Evolutionary conservation across 2,329 filamentous ascomycete species (phyloP), one percentile per base, ranked within the genome.

Genomic region (Neofusicoccum sp.): DNA sequence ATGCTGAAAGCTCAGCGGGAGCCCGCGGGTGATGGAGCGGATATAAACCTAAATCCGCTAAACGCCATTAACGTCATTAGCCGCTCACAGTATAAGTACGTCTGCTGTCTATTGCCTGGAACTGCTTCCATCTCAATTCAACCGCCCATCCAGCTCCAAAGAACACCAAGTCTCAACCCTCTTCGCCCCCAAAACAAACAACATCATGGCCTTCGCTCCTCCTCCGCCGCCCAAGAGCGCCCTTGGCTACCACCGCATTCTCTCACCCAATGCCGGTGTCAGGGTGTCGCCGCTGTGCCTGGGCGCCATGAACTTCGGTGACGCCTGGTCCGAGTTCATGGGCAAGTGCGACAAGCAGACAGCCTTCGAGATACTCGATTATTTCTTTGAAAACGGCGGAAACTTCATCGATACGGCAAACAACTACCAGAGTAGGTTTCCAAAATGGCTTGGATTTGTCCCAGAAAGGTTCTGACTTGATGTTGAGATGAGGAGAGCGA

Each of bases 341-440:
- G 60, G 49, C 41, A 48, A 62, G 9, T 58, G 53, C 47, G 60
- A 69, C 69, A 84, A 89, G 69, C 78, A 84, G 53, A 81, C 81
- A 1, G 79, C 83, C 1, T 87, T 89, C 65, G 76, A 79, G 20
- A 84, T 91, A 28, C 79, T 91, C 7, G 87, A 91, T 68, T 84
- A 82, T 69, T 90, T 84, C 74, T 84, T 82, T 62, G 80, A 82
- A 5, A 80, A 86, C 0, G 86, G 86, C 3, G 88, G 89, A 26
- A 91, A 91, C 74, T 90, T 91, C 72, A 86, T 91, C 68, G 56
- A 60, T 11, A 57, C 61, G 26, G 47, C 48, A 1, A 60, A 61
- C 58, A 60, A 51, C 61, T 71, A n/a, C n/a, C n/a, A n/a, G 48
- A 69, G 63, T 47, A n/a, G 8, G 43, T 26, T 8, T n/a, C 43